phyloP scores from a whole-genome alignment of 2,329 filamentous ascomycete genomes.

The Lecanicillium sp. region DNA sequence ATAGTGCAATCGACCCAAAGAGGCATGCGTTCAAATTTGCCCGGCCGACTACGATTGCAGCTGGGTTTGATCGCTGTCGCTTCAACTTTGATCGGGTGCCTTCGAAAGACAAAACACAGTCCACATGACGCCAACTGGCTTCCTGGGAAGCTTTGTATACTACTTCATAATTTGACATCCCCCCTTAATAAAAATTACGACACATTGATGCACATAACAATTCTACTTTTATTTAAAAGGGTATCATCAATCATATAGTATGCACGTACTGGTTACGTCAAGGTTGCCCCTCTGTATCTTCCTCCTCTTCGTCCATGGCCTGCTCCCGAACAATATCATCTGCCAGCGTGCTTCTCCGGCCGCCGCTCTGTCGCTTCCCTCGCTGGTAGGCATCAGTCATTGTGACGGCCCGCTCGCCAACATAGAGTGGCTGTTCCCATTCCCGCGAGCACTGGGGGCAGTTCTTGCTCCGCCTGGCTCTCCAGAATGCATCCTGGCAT shows the following conservation, averaged over 20 bases:
- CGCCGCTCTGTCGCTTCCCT: conserved; percentile 27
- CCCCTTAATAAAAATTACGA: too few species aligned
- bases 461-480: conserved; percentile 49
- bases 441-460: conserved; percentile 55
- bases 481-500: conserved; percentile 68
- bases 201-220: neutral
- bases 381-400: conserved; percentile 42
- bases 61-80: too few species aligned
- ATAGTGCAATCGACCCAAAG: too few species aligned
- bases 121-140: too few species aligned
- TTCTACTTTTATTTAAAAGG: neutral
- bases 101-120: too few species aligned
- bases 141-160: too few species aligned
- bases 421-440: conserved; percentile 43
- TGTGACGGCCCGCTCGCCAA: conserved; percentile 51
- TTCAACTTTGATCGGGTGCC: too few species aligned
- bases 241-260: neutral
- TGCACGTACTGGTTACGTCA: too few species aligned
- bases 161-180: too few species aligned
- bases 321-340: conserved; percentile 24
- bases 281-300: conserved; percentile 8
- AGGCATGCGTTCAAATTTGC: too few species aligned
- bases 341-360: conserved; percentile 22
- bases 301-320: conserved; percentile 17
- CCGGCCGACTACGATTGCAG: too few species aligned